These are phyloP conservation scores for Dictyostelium intermedium DNA, from an alignment of 78 protist species.

Conservation along the genomic window DNA sequence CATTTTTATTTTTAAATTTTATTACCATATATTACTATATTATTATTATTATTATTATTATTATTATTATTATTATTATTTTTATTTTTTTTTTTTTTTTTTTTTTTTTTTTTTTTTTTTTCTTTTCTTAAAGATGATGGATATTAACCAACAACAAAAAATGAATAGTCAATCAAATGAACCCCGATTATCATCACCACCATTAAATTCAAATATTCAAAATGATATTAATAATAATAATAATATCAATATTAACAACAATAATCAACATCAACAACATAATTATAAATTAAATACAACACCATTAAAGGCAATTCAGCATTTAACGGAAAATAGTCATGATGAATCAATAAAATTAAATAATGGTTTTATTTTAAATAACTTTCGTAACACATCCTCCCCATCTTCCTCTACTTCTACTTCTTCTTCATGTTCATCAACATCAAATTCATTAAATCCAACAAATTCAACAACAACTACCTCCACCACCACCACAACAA, in stretches of 20 bases:
- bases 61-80: no score
- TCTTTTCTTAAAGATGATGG: background rate
- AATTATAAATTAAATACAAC: background rate
- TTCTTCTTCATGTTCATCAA: no score
- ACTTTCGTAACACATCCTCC: no score
- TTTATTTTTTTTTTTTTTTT: no score
- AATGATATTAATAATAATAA: no score
- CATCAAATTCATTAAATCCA: no score
- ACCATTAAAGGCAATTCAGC: background rate
- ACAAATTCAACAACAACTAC: no score
- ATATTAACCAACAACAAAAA: background rate
- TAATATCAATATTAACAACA: background rate
- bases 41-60: no score
- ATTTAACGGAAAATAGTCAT: background rate
- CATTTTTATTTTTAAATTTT: no score
- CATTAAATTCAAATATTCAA: background rate
- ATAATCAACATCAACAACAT: background rate
- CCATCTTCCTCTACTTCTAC: no score
- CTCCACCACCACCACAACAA: background rate
- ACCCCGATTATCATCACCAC: background rate
- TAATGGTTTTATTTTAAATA: background rate
- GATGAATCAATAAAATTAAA: background rate
- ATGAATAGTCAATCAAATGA: background rate
- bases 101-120: no score
- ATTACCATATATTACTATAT: no score